phyloP scores from a whole-genome alignment of 2,329 filamentous ascomycete genomes.

The Claviceps pusilla region DNA sequence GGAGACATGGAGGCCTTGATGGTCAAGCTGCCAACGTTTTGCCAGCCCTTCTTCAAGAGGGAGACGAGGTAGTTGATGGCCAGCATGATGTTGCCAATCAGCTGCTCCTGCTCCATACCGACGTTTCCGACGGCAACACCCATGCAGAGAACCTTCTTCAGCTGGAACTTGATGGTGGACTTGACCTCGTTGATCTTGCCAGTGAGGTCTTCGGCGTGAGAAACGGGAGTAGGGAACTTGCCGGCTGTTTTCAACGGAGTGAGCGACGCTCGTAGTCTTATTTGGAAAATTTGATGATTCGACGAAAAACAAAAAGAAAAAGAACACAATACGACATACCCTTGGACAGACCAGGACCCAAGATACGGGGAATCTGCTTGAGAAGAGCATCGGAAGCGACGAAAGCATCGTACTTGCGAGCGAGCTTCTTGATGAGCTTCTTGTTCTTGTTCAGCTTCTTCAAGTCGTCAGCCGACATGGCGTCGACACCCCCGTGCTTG shows the following conservation, averaged over 20 bases:
- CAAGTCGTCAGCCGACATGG: slow-evolving; percentile 95
- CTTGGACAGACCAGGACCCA: slow-evolving; percentile 97
- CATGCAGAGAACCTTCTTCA: slow-evolving; percentile 99
- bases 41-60: slow-evolving; percentile 99
- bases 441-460: slow-evolving; percentile 99
- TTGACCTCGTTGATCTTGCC: slow-evolving; percentile 98
- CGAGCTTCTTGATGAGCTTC: slow-evolving; percentile 99
- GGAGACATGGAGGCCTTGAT: slow-evolving; percentile 99
- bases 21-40: slow-evolving; percentile 98
- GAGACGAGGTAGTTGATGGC: slow-evolving; percentile 99
- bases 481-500: slow-evolving; percentile 96
- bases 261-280: slow-evolving; percentile 8
- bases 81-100: slow-evolving; percentile 98
- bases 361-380: slow-evolving; percentile 99
- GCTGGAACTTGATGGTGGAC: slow-evolving; percentile 99
- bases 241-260: slow-evolving; percentile 46
- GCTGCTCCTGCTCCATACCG: slow-evolving; percentile 88
- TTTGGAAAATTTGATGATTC: neutral
- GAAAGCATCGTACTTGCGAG: slow-evolving; percentile 99
- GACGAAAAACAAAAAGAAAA: neutral
- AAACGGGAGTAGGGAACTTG: slow-evolving; percentile 99
- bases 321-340: slow-evolving; percentile 40
- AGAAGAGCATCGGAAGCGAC: slow-evolving; percentile 92
- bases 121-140: slow-evolving; percentile 99
- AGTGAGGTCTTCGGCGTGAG: slow-evolving; percentile 84